Percentiles rank a stretch among this genome's conserved stretches.
Evolutionary conservation across 1,284 basidiomycete species (phyloP).

Genomic region (Coriolopsis trogii): DNA sequence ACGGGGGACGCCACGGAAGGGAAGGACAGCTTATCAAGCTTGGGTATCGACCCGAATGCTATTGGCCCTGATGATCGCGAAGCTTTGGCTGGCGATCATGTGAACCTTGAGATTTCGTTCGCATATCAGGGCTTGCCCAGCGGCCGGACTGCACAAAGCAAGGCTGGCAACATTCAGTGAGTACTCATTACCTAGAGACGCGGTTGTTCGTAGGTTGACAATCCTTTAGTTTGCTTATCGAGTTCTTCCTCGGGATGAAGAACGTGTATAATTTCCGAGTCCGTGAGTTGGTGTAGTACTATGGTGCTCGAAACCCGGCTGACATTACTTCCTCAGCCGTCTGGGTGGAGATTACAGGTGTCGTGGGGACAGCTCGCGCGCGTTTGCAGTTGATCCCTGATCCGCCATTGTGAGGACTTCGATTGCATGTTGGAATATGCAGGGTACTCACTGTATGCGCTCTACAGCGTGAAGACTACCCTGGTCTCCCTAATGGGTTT

Average conservation of each 20-base stretch:
- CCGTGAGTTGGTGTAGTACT: conserved; percentile 34
- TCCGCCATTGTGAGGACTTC: conserved; percentile 59
- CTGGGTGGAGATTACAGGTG: conserved; percentile 81
- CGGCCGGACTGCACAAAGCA: conserved; percentile 39
- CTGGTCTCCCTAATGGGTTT: conserved; percentile 76
- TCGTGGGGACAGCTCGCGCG: conserved; percentile 72
- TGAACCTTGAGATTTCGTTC: conserved; percentile 78
- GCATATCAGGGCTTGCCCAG: conserved; percentile 72
- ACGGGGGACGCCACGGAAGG: neutral
- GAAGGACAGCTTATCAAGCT: conserved; percentile 18
- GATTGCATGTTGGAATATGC: neutral
- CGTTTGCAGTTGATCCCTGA: conserved; percentile 83
- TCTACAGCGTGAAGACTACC: conserved; percentile 41
- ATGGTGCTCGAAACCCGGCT: neutral
- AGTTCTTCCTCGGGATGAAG: conserved; percentile 66
- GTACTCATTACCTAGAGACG: conserved; percentile 18
- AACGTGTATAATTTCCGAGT: conserved; percentile 49
- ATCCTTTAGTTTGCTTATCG: conserved; percentile 61
- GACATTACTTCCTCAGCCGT: conserved; percentile 42
- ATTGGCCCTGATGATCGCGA: conserved; percentile 29
- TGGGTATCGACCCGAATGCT: conserved; percentile 21
- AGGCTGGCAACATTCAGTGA: conserved; percentile 63
- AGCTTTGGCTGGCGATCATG: conserved; percentile 33
- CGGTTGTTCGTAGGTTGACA: no score
- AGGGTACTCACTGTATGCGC: no score